Conservation (phyloP, 2,329 filamentous ascomycete species). For the Leptographium galeiforme region DNA sequence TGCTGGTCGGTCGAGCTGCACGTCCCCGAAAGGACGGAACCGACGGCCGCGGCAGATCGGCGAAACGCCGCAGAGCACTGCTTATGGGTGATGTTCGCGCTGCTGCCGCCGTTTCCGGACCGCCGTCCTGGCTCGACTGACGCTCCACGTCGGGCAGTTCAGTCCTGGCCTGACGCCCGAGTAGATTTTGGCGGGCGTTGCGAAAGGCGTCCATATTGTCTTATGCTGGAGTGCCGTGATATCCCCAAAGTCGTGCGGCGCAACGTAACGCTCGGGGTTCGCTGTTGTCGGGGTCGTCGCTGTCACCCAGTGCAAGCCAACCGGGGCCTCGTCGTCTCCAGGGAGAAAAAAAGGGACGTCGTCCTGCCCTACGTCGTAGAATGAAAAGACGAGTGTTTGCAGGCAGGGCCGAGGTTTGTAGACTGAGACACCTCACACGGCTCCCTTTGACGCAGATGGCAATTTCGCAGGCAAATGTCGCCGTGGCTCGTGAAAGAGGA, state of each 20-base stretch:
- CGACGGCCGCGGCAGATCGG: constrained; percentile 14
- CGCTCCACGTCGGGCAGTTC: constrained; percentile 14
- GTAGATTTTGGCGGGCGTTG: constrained; percentile 10
- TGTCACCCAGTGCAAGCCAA: no score
- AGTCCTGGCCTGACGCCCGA: constrained; percentile 8
- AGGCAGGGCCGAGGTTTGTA: background rate
- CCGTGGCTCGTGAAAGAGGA: background rate
- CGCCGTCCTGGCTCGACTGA: constrained; percentile 6
- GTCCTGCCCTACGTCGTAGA: no score
- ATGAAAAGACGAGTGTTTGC: no score
- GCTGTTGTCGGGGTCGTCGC: no score
- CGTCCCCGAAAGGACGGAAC: background rate
- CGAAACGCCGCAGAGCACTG: constrained; percentile 15
- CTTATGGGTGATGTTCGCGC: constrained; percentile 1
- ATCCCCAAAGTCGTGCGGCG: no score
- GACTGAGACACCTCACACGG: background rate
- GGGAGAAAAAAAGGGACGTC: background rate
- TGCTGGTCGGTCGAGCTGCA: constrained; percentile 15
- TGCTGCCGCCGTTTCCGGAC: background rate
- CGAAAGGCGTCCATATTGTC: constrained; percentile 10
- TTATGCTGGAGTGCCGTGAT: background rate
- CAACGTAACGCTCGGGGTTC: no score
- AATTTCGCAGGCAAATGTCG: background rate
- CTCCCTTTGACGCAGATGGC: background rate
- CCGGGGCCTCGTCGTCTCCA: no score